A percentile compares a stretch with the other conserved stretches of the same genome.
Evolutionary conservation across 805 yeast genomes (phyloP).

Genomic region (Metschnikowia vanudenii): DNA sequence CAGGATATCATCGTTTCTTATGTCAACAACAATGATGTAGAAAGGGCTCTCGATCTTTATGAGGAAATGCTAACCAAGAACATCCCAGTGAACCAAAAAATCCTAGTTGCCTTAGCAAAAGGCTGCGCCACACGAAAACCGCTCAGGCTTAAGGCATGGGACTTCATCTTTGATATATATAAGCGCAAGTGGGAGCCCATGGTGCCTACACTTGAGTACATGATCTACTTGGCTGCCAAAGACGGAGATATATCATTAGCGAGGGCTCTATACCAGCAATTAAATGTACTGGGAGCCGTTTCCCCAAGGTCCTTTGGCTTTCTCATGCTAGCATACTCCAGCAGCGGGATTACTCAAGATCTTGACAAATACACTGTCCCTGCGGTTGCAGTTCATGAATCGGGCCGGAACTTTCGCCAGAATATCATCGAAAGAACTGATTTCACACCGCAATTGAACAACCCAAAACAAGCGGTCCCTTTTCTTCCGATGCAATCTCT

Average conservation of each 20-base stretch:
- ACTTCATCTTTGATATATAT: constrained; percentile 64
- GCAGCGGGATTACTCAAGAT: constrained; percentile 23
- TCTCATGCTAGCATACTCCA: constrained; percentile 51
- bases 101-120: constrained; percentile 56
- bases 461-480: constrained; percentile 48
- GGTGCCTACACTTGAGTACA: constrained; percentile 55
- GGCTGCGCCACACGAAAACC: constrained; percentile 60
- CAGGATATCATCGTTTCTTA: constrained; percentile 69
- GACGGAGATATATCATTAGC: constrained; percentile 76
- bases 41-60: constrained; percentile 72
- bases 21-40: constrained; percentile 59
- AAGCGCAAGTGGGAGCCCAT: constrained; percentile 43
- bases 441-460: constrained; percentile 20
- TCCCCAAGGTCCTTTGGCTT: constrained; percentile 44
- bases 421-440: constrained; percentile 46
- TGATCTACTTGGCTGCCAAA: constrained; percentile 72
- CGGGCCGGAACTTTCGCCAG: constrained; percentile 47
- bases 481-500: constrained; percentile 61
- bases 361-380: constrained; percentile 15
- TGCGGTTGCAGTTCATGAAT: constrained; percentile 39
- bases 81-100: constrained; percentile 32
- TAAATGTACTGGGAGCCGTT: constrained; percentile 35
- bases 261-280: constrained; percentile 60
- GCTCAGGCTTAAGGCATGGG: constrained; percentile 68
- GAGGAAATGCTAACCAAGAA: constrained; percentile 55